These are phyloP conservation scores for Castanospermum australe DNA, from an alignment of 306 rosid genomes.

Conservation along the genomic window DNA sequence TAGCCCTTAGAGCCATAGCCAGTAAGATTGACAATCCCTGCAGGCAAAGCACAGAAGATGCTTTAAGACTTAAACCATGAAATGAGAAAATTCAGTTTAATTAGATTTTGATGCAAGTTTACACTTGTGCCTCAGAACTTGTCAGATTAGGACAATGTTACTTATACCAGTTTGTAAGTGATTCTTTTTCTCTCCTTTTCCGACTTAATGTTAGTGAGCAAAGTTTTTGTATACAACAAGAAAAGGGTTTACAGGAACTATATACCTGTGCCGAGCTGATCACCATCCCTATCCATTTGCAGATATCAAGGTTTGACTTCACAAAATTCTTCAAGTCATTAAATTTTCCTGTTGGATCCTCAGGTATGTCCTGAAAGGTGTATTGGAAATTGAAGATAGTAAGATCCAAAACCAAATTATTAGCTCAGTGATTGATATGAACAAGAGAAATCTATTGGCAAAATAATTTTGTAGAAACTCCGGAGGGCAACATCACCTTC, in stretches of 20 bases:
- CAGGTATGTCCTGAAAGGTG: background rate
- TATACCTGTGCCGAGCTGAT: slow-evolving; percentile 9
- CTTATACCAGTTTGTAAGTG: background rate
- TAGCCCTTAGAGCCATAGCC: background rate
- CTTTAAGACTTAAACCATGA: background rate
- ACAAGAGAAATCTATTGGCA: background rate
- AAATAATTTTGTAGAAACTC: background rate
- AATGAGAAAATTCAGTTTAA: background rate
- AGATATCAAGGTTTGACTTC: slow-evolving; percentile 18
- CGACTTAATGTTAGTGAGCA: no score
- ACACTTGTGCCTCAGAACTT: background rate
- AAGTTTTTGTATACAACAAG: no score
- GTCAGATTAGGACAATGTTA: background rate
- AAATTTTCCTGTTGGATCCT: background rate
- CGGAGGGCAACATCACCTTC: slow-evolving; percentile 23
- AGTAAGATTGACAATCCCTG: background rate
- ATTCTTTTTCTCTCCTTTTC: no score
- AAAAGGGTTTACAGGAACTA: background rate
- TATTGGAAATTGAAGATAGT: background rate
- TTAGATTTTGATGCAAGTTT: no score
- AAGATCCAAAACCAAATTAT: background rate
- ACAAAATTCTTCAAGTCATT: background rate
- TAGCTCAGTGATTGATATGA: background rate
- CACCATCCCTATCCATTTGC: slow-evolving; percentile 30
- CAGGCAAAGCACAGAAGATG: background rate